Conservation (phyloP, 257 asterid species). For the Ocimum tenuiflorum region DNA sequence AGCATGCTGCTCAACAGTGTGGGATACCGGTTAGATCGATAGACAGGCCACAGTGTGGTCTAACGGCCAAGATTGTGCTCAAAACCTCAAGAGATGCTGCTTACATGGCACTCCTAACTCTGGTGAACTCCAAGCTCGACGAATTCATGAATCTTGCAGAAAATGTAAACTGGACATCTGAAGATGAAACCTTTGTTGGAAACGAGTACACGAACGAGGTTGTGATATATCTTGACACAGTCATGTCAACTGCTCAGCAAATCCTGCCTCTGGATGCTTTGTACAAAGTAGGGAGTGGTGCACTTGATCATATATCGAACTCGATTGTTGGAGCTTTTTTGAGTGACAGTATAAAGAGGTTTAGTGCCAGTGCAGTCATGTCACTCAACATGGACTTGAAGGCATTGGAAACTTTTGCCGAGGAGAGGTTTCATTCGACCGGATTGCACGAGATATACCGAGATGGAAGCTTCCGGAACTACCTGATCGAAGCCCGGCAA, state of each 20-base stretch:
- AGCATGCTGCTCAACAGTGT: constrained; percentile 95
- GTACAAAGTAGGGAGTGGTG: constrained; percentile 84
- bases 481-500: constrained; percentile 71
- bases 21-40: constrained; percentile 79
- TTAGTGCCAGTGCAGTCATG: constrained; percentile 52
- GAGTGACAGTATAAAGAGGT: constrained; percentile 67
- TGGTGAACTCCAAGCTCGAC: constrained; percentile 67
- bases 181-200: constrained; percentile 53
- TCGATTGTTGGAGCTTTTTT: constrained; percentile 61
- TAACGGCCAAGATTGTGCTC: constrained; percentile 77
- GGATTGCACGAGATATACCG: constrained; percentile 67
- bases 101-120: constrained; percentile 55
- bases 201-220: constrained; percentile 74
- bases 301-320: constrained; percentile 72
- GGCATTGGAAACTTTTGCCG: constrained; percentile 72
- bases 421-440: constrained; percentile 69
- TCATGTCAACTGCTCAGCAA: constrained; percentile 84
- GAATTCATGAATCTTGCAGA: constrained; percentile 70
- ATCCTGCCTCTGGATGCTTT: constrained; percentile 78
- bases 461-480: constrained; percentile 62
- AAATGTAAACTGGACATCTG: constrained; percentile 76
- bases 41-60: constrained; percentile 65
- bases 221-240: constrained; percentile 69
- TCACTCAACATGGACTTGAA: constrained; percentile 56
- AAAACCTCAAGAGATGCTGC: constrained; percentile 91